Evolutionary conservation across 805 yeast genomes (phyloP).

Genomic region (Yarrowia deformans): DNA sequence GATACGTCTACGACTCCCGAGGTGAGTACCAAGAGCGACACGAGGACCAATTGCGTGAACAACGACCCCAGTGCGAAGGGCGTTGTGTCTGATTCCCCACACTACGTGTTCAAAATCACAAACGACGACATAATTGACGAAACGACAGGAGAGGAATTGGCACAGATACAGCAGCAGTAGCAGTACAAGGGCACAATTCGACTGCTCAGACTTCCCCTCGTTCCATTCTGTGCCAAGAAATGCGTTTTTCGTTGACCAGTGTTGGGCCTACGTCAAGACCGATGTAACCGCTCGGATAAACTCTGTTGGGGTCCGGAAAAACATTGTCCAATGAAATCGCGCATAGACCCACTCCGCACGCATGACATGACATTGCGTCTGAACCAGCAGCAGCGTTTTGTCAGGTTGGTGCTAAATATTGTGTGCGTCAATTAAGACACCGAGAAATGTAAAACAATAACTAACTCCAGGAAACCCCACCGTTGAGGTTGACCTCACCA

Average conservation of each 20-base stretch:
- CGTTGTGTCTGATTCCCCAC: conserved; percentile 14
- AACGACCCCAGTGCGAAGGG: neutral
- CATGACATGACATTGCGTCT: conserved; percentile 27
- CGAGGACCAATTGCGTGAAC: neutral
- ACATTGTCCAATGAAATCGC: conserved; percentile 29
- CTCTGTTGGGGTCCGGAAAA: conserved; percentile 39
- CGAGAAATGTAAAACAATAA: neutral
- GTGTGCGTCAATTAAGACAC: neutral
- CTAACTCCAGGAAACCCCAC: conserved; percentile 78
- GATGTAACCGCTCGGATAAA: conserved; percentile 16
- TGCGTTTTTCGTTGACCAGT: conserved; percentile 1
- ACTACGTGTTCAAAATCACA: conserved; percentile 9
- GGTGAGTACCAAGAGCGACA: conserved; percentile 56
- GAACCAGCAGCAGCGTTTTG: neutral
- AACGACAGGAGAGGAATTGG: neutral
- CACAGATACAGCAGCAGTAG: neutral
- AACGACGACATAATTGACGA: neutral
- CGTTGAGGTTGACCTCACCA: conserved; percentile 95
- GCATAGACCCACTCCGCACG: conserved; percentile 18
- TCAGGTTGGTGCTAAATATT: neutral
- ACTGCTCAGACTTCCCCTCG: neutral
- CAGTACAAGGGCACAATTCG: neutral
- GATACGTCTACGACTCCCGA: conserved; percentile 99
- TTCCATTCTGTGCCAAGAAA: conserved; percentile 5
- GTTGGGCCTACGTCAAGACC: neutral